Conservation (phyloP, 805 yeast genomes). For the Nakazawaea ishiwadae region DNA sequence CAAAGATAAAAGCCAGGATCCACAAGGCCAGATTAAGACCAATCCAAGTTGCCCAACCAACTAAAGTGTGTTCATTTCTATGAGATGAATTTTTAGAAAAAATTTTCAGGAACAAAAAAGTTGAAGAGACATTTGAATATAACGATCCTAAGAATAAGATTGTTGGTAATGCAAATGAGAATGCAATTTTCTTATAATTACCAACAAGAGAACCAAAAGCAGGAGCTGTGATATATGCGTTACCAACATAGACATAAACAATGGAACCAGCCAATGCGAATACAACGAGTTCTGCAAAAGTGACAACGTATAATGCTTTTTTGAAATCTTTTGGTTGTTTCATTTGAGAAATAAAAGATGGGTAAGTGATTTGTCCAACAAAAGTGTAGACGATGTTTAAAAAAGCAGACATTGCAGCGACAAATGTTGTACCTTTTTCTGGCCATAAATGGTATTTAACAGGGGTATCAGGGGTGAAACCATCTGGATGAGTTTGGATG, state of each 20-base stretch:
- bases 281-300: slow-evolving; percentile 42
- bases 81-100: slow-evolving; percentile 39
- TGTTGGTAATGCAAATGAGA: slow-evolving; percentile 60
- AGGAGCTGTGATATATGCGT: slow-evolving; percentile 50
- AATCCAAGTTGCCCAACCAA: slow-evolving; percentile 53
- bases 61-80: slow-evolving; percentile 39
- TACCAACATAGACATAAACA: slow-evolving; percentile 55
- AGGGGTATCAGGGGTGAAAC: slow-evolving; percentile 31
- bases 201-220: slow-evolving; percentile 51
- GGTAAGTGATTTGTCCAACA: slow-evolving; percentile 62
- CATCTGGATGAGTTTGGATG: slow-evolving; percentile 43
- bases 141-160: slow-evolving; percentile 50
- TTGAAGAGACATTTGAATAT: slow-evolving; percentile 50
- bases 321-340: slow-evolving; percentile 50
- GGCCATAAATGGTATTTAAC: slow-evolving; percentile 47
- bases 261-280: slow-evolving; percentile 54
- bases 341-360: slow-evolving; percentile 60
- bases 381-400: slow-evolving; percentile 58
- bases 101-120: slow-evolving; percentile 43
- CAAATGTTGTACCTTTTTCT: slow-evolving; percentile 46
- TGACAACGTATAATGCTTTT: slow-evolving; percentile 50
- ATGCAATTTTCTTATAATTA: slow-evolving; percentile 46
- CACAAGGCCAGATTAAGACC: slow-evolving; percentile 38
- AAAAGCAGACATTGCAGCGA: slow-evolving; percentile 49
- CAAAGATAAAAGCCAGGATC: slow-evolving; percentile 52